Base-by-base conservation (phyloP, 2,329 filamentous ascomycete species). In the Laburnicola sp. region DNA sequence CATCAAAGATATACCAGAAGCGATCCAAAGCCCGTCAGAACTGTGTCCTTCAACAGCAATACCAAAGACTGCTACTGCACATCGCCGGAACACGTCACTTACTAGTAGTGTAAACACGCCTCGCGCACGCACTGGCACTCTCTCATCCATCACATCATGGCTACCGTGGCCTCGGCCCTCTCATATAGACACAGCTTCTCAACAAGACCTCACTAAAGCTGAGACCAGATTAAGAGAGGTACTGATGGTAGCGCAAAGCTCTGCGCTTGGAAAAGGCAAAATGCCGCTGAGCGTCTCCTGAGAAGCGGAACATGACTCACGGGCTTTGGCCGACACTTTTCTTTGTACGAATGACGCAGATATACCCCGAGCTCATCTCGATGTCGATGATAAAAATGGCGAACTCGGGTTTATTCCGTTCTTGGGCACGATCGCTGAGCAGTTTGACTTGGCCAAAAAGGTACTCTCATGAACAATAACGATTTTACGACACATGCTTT, bases 131-230 rank as follows among this genome's bases (percentile, higher is more conserved):
- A 62, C 66, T 36, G 59, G 57, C 16, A 66, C 69, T 2, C 40
- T 71, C 6, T 65, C 65, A 2, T 70, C 70, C 3, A 52, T 72
- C 25, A 51, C 65, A 16, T 66, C 69, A 9, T 72, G 70, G 70
- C 44, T 72, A n/a, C 67, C 68, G 6, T 72, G 70, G 69, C 58
- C 58, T n/a, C 67, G 69, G 8, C 54, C 56, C 11, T 31, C 58
- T 3, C 48, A 62, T 43, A 46, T 63, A 9, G 58, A 51, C 34
- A 26, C 54, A 0, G 51, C 35, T 28, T 53, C 54, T 7, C 56
- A 60, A 28, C 55, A 63, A 48, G 68, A 68, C 35, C 32, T 67
- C 23, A 65, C 66, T n/a, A 65, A 59, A 51, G 69, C 64, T 8
- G 69, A 71, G 39, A 51, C 60, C 7, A 63, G 64, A 21, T 43